Conservation (phyloP, 768 basidiomycete species). For the Xerocomellus amylosporus region DNA sequence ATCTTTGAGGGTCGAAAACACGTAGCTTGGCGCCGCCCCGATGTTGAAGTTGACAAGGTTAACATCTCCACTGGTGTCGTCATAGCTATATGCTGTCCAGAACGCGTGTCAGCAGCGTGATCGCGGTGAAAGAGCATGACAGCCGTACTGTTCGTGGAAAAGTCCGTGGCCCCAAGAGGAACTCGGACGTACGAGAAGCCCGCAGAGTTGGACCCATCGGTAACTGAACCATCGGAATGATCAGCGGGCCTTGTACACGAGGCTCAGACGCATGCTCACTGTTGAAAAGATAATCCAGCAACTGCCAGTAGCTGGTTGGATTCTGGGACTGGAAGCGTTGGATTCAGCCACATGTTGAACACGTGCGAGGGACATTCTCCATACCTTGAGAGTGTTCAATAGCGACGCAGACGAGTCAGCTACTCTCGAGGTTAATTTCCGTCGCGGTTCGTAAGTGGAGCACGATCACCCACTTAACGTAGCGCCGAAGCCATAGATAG, state of each 20-base stretch:
- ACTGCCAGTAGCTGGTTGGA: constrained; percentile 52
- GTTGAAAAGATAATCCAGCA: constrained; percentile 60
- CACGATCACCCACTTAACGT: constrained; percentile 48
- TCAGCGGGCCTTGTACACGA: not conserved
- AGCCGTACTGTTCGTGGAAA: constrained; percentile 53
- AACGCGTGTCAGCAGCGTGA: constrained; percentile 1
- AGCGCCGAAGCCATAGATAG: constrained; percentile 65
- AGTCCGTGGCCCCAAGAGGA: constrained; percentile 72
- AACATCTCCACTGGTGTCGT: constrained; percentile 60
- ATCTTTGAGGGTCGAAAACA: constrained; percentile 63
- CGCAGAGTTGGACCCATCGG: constrained; percentile 59
- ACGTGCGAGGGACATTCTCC: not conserved
- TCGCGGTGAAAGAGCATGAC: not conserved
- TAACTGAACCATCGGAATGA: constrained; percentile 33
- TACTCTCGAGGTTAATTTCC: constrained; percentile 25
- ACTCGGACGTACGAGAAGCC: constrained; percentile 69
- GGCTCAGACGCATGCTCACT: constrained; percentile 10
- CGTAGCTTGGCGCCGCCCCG: constrained; percentile 53
- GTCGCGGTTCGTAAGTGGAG: not conserved
- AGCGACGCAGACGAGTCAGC: constrained; percentile 69
- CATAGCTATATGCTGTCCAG: constrained; percentile 58
- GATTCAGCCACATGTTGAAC: not conserved
- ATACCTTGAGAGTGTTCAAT: constrained; percentile 64
- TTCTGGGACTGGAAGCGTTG: constrained; percentile 42
- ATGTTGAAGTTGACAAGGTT: constrained; percentile 57